Conservation (phyloP, 106 monocot genomes). For the Acorus calamus region DNA sequence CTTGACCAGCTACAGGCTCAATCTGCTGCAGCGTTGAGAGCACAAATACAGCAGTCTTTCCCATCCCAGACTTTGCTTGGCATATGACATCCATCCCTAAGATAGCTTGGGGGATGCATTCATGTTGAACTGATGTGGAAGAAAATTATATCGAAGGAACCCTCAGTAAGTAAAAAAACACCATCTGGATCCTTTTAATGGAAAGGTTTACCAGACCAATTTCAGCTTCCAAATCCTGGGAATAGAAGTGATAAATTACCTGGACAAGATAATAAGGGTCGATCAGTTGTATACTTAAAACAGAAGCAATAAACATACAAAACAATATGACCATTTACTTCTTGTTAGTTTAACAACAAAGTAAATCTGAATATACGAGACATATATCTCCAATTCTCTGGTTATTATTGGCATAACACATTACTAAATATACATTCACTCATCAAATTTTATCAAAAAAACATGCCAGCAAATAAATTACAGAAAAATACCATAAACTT, state of each 20-base stretch:
- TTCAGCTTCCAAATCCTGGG: conserved; percentile 62
- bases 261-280: conserved; percentile 16
- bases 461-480: no score
- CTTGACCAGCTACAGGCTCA: conserved; percentile 89
- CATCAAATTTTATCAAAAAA: no score
- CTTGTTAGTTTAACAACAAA: background rate
- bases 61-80: conserved; percentile 99
- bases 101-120: conserved; percentile 99
- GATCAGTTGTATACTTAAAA: background rate
- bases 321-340: background rate
- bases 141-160: no score
- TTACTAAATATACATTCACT: no score
- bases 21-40: conserved; percentile 95
- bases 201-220: conserved; percentile 62
- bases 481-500: no score
- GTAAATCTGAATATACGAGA: background rate
- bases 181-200: conserved; percentile 66
- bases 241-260: conserved; percentile 68
- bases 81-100: conserved; percentile 99
- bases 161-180: conserved; percentile 74
- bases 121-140: conserved; percentile 98
- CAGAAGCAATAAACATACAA: background rate
- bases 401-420: no score
- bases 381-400: no score
- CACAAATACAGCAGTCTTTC: conserved; percentile 98